Base-by-base conservation (phyloP, 768 basidiomycete genomes). In the Termitomyces heimii region DNA sequence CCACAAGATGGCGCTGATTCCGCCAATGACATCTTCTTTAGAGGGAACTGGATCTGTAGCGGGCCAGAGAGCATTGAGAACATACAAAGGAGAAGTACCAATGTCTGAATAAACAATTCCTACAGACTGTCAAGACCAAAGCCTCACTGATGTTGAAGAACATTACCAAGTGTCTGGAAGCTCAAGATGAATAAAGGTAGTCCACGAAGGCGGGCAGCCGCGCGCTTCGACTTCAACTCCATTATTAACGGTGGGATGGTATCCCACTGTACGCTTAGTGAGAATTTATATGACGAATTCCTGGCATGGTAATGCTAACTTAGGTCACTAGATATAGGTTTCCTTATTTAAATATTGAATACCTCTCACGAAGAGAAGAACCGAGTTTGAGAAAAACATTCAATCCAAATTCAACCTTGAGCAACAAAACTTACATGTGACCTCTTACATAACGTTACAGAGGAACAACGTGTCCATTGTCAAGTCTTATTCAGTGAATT, bases 41-140 rank as follows among this genome's bases (percentile, higher is more conserved):
- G 77, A 68, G 0, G 85, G 86, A 0, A 73, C 65, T 14, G 75
- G 73, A 0, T 79, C 80, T 5, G 62, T 54, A 1, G 79, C 39
- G 2, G 82, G 75, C 80, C 83, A 88, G 14, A 88, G 79, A 9
- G 84, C 84, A 63, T 85, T 86, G 29, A 87, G 66, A 3, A 83
- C 80, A 66, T 88, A 88, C 14, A 86, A 66, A 0, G 85, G 84
- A 0, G 81, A 83, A 0, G 85, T 86, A 6, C 85, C 78, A 56
- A 80, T 77, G 61, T 77, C 78, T 2, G 75, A 77, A 60, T 78
- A 79, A 44, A 80, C 77, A 35, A 80, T 77, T 6, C 77, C 77
- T 80, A 42, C 29, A 28, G n/a, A 53, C 18, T 34, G 24, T 44
- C 39, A 20, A 40, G 47, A 35, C 47, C 18, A 18, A 14, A 31